phyloP scores from a whole-genome alignment of 2,329 filamentous ascomycete species.

The Ceratocystiopsis brevicomis region DNA sequence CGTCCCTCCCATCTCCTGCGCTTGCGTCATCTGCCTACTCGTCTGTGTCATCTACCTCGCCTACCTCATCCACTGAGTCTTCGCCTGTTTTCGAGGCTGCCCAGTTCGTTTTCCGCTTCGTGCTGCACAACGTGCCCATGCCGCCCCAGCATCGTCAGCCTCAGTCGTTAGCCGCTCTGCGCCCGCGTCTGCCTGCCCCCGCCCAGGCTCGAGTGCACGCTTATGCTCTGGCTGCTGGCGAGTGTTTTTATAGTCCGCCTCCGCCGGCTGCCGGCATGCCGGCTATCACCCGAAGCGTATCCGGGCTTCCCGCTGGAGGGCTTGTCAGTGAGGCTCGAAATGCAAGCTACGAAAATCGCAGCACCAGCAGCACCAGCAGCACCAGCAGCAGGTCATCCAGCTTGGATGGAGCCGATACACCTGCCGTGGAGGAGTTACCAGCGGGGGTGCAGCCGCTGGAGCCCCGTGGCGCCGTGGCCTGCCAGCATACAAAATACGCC shows the following conservation, averaged over 20 bases:
- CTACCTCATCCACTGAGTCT: conserved; percentile 30
- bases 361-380: conserved; percentile 5
- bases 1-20: too few species aligned
- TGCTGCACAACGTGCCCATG: conserved; percentile 33
- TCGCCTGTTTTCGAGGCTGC: conserved; percentile 34
- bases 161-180: conserved; percentile 8
- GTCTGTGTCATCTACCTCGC: too few species aligned
- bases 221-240: conserved; percentile 12
- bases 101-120: conserved; percentile 55
- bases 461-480: conserved; percentile 24
- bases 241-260: conserved; percentile 20
- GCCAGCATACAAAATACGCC: conserved; percentile 36
- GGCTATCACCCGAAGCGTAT: conserved; percentile 27
- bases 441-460: conserved; percentile 23
- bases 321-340: conserved; percentile 33
- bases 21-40: too few species aligned
- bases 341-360: conserved; percentile 15
- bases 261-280: conserved; percentile 21
- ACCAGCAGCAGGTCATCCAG: conserved; percentile 1
- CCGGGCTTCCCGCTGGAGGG: conserved; percentile 26
- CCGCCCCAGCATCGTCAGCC: conserved; percentile 17
- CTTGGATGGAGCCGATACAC: too few species aligned
- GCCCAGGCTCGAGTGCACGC: conserved; percentile 44
- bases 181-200: conserved; percentile 49
- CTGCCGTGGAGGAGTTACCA: not conserved